A percentile compares a stretch with the other conserved stretches of the same genome.
phyloP scores from a whole-genome alignment of 1,284 basidiomycete genomes.

The Rhodofomes roseus region DNA sequence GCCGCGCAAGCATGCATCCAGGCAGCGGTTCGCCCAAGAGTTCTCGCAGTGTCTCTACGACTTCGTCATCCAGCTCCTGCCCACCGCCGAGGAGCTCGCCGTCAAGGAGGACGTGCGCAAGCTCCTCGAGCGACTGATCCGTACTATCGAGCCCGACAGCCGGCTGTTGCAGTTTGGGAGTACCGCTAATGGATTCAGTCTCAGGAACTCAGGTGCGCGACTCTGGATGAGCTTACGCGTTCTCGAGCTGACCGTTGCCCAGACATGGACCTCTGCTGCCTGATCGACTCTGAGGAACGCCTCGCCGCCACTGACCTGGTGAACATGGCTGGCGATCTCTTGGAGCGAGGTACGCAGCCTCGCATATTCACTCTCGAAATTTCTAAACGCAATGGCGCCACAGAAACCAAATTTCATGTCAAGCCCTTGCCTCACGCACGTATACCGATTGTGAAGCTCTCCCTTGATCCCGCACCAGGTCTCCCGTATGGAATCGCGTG shows the following conservation, averaged over 20 bases:
- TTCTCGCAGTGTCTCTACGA: constrained; percentile 72
- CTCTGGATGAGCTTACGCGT: constrained; percentile 5
- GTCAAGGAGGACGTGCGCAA: constrained; percentile 96
- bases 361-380: constrained; percentile 6
- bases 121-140: constrained; percentile 90
- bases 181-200: constrained; percentile 91
- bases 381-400: constrained; percentile 6
- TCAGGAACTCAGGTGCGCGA: constrained; percentile 85
- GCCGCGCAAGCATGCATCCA: constrained; percentile 36
- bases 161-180: constrained; percentile 92
- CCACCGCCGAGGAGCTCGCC: constrained; percentile 84
- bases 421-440: constrained; percentile 95
- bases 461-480: constrained; percentile 85
- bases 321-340: constrained; percentile 88
- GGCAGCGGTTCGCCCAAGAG: constrained; percentile 61
- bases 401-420: constrained; percentile 96
- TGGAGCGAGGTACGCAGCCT: constrained; percentile 74
- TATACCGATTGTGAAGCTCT: constrained; percentile 98
- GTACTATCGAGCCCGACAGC: constrained; percentile 90
- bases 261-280: constrained; percentile 99
- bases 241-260: constrained; percentile 9
- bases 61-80: constrained; percentile 87
- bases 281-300: constrained; percentile 82
- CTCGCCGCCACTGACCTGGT: constrained; percentile 87
- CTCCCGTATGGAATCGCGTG: constrained; percentile 91